Base-by-base conservation (phyloP, 2,329 filamentous ascomycete genomes). In the Hypoxylon sp. region DNA sequence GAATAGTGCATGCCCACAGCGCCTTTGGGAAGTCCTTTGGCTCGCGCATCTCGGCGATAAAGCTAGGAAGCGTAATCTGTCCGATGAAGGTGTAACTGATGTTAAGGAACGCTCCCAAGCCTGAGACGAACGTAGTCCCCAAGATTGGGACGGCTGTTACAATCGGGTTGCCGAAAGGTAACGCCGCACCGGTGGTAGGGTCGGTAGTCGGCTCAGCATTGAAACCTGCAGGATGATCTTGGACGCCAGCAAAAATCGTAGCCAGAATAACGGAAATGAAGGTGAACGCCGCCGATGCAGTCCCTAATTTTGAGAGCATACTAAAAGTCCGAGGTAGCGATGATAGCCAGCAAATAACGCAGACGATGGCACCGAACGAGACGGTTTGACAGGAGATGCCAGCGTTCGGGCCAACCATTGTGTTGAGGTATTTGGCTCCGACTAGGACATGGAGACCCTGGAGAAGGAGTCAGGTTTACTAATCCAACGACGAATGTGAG, bases 31-130 rank as follows among this genome's bases (percentile, higher is more conserved):
- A 98, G 73, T 98, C 95, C 64, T 88, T 90, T 1, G 88, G 88
- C 30, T 90, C 85, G 64, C 84, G 92, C 95, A 98, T 98, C 81
- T 98, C 95, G 2, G 95, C 94, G 72, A 98, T 98, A 83, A 98
- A 98, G 74, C 92, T 95, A 0, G 95, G 95, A 13, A 98, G 86
- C 0, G 95, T 97, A 75, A 97, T 97, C 79, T 98, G 95, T 0
- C 95, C 95, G 73, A 98, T 97, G 78, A 98, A 97, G 0, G 95
- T 97, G 79, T 97, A 98, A 81, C 91, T 93, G 77, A 98, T 98
- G 81, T 98, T 98, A 79, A 98, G 86, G 81, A 97, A 97, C 0
- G 95, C 95, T 59, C 90, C 94, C 86, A 97, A 91, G 22, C 91
- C 94, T 2, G 86, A 84, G 2, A 97, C 92, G 73, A 97, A 97